Evolutionary conservation across 192 early-diverging fungal species (phyloP).

Genomic region (Gryganskiella cystojenkinii): DNA sequence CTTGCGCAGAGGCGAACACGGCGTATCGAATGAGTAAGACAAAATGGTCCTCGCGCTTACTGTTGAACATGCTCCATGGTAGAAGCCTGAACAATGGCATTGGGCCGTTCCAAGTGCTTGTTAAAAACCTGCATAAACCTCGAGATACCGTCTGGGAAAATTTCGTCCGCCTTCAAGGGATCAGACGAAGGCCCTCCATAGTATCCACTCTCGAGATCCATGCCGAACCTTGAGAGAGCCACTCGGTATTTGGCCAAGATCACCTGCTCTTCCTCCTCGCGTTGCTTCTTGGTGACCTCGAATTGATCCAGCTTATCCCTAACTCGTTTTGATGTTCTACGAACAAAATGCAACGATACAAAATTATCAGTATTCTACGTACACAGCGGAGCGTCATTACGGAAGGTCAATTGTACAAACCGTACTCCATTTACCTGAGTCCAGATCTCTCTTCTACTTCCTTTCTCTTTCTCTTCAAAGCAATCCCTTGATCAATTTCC

Average conservation of each 20-base stretch:
- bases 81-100: conserved; percentile 38
- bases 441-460: conserved; percentile 49
- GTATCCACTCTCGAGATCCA: conserved; percentile 42
- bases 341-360: neutral
- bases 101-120: conserved; percentile 43
- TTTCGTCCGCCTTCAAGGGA: neutral
- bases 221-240: conserved; percentile 43
- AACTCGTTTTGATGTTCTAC: conserved; percentile 49
- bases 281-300: conserved; percentile 48
- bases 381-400: neutral
- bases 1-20: no score
- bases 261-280: conserved; percentile 47
- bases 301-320: conserved; percentile 49
- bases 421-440: conserved; percentile 16
- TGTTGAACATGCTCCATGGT: conserved; percentile 38
- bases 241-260: conserved; percentile 45
- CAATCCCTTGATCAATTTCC: conserved; percentile 25
- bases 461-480: conserved; percentile 39
- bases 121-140: conserved; percentile 29
- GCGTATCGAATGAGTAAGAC: neutral
- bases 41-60: conserved; percentile 7
- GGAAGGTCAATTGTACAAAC: neutral
- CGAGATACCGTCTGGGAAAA: conserved; percentile 33
- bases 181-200: conserved; percentile 7
- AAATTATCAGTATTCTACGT: neutral